phyloP scores from a whole-genome alignment of 192 early-diverging fungal species.

The Glomus cerebriforme region DNA sequence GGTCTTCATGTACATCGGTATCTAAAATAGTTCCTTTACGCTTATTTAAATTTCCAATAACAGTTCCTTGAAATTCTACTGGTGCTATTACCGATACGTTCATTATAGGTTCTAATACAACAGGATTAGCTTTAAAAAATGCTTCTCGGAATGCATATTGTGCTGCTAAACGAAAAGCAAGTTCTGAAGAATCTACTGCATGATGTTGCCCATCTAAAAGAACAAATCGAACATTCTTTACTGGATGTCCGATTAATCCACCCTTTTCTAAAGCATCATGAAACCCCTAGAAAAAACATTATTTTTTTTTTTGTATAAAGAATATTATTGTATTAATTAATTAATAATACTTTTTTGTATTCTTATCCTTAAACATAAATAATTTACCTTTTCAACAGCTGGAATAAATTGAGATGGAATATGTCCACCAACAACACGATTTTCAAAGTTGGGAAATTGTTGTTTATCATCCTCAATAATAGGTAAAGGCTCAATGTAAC shows the following conservation, averaged over 20 bases:
- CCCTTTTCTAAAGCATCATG: slow-evolving; percentile 88
- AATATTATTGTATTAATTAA: slow-evolving; percentile 8
- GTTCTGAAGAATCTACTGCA: slow-evolving; percentile 92
- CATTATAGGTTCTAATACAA: slow-evolving; percentile 96
- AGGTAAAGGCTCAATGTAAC: slow-evolving; percentile 87
- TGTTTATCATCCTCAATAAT: slow-evolving; percentile 63
- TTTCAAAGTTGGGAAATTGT: slow-evolving; percentile 69
- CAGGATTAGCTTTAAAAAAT: slow-evolving; percentile 76
- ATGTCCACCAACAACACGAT: slow-evolving; percentile 89
- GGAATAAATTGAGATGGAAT: slow-evolving; percentile 92
- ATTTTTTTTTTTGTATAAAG: not conserved
- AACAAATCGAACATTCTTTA: slow-evolving; percentile 84
- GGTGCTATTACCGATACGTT: slow-evolving; percentile 89
- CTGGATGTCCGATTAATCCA: slow-evolving; percentile 85
- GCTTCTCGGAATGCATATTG: slow-evolving; percentile 90
- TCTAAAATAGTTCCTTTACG: slow-evolving; percentile 95
- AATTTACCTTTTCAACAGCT: slow-evolving; percentile 82
- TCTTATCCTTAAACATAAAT: not conserved
- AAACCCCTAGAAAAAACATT: slow-evolving; percentile 60
- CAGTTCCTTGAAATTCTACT: slow-evolving; percentile 89
- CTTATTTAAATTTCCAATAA: slow-evolving; percentile 93
- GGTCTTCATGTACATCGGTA: slow-evolving; percentile 90
- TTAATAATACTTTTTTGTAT: no score
- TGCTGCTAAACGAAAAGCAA: slow-evolving; percentile 92
- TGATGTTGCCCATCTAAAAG: slow-evolving; percentile 92